Base-by-base conservation (phyloP, 495 filamentous ascomycete species). In the Xylaria telfairii region DNA sequence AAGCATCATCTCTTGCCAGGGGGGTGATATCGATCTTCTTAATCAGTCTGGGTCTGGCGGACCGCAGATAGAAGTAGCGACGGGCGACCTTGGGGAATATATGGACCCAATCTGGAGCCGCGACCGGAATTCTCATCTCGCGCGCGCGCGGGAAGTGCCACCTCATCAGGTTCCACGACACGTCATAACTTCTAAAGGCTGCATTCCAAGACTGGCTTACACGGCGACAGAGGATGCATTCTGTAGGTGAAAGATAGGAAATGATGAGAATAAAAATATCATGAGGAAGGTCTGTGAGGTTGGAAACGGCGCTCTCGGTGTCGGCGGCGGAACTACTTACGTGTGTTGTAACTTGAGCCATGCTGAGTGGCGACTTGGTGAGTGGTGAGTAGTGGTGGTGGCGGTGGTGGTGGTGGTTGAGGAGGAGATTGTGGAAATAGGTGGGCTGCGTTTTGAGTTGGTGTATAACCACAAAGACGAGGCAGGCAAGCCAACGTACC, bases 131-230 rank as follows among this genome's bases (percentile, higher is more conserved):
- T 26, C 77, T 77, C 70, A 88, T 78, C 76, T 91, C 90, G 67
- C 83, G 81, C 44, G 85, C 88, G 57, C 80, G 80, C 13, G 88
- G 84, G 63, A 88, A 90, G 62, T 85, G 84, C 74, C 80, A 80
- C 49, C 82, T 82, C 73, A 90, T 71, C 21, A 88, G 75, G 12
- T 81, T 81, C 54, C 82, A 78, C 32, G 85, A 82, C 54, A 82
- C 76, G 49, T 75, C 75, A 12, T 83, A 77, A 71, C 84, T 83
- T 61, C 82, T 81, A 71, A 92, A 91, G 15, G 85, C 85, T 42
- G 79, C 74, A 49, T 84, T 75, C 88, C 89, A 92, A 15, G 76
- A 72, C 56, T 76, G 81, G 13, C 82, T 88, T 32, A 92, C 89
- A 7, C 79, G 82, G 53, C 89, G 88, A 75, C 84, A 87, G 59